Percentiles rank a stretch among this genome's conserved stretches.
phyloP scores from a whole-genome alignment of 2,329 filamentous ascomycete genomes.

The Eurotiales sp. region DNA sequence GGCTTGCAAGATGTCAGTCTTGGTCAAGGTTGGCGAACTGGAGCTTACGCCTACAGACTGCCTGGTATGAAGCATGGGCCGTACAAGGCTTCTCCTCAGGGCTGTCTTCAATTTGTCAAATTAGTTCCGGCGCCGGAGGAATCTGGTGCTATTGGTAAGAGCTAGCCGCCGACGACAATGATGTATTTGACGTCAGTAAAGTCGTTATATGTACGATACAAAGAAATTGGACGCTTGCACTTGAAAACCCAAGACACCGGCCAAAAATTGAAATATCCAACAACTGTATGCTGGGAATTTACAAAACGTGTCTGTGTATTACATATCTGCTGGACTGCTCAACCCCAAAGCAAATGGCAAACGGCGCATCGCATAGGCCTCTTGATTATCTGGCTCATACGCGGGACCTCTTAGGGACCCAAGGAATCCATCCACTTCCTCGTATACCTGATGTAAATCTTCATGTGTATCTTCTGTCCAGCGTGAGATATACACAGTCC shows the following conservation, averaged over 20 bases:
- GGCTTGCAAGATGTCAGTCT: constrained; percentile 33
- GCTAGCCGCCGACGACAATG: too few species aligned
- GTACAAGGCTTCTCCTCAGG: constrained; percentile 28
- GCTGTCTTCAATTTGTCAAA: constrained; percentile 34
- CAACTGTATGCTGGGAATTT: too few species aligned
- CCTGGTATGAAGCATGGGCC: constrained; percentile 41
- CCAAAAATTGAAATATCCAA: too few species aligned
- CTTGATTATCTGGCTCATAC: neutral
- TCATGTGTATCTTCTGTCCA: constrained; percentile 45
- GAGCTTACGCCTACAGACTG: constrained; percentile 39
- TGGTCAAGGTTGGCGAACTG: constrained; percentile 28
- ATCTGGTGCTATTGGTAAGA: too few species aligned
- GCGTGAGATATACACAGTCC: constrained; percentile 39
- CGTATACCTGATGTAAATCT: constrained; percentile 54
- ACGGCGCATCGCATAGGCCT: neutral
- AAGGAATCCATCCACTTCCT: constrained; percentile 36
- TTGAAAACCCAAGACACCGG: too few species aligned
- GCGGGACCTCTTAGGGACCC: neutral
- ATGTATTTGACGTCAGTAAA: too few species aligned
- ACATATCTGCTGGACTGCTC: neutral
- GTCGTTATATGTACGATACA: too few species aligned
- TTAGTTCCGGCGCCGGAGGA: neutral
- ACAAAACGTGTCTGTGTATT: neutral
- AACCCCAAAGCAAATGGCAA: neutral
- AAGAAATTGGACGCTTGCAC: too few species aligned